Evolutionary conservation across 164 flowering plant genomes (phyloP).

Genomic region (Dillenia suffruticosa): DNA sequence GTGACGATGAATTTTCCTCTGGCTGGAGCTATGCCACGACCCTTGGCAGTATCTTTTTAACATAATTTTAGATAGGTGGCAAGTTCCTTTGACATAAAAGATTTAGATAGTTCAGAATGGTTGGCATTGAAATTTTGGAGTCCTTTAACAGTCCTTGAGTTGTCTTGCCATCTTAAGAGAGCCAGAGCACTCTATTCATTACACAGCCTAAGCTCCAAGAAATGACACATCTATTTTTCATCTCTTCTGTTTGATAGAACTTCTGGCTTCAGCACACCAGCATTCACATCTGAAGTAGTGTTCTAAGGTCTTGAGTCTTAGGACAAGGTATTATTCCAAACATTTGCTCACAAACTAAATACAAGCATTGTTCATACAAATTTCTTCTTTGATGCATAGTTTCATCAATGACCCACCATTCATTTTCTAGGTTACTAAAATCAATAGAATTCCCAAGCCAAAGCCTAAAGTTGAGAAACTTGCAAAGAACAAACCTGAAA

Average conservation of each 20-base stretch:
- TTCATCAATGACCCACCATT: not conserved
- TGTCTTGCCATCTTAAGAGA: too few species aligned
- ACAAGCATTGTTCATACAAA: not conserved
- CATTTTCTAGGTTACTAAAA: conserved; percentile 48
- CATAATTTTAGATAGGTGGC: too few species aligned
- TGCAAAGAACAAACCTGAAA: conserved; percentile 50
- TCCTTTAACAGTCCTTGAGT: too few species aligned
- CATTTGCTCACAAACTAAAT: not conserved
- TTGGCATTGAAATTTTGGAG: too few species aligned
- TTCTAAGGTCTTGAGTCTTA: conserved; percentile 53
- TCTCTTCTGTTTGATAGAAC: conserved; percentile 36
- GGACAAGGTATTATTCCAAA: conserved; percentile 54
- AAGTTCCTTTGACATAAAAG: too few species aligned
- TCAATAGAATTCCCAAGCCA: conserved; percentile 87
- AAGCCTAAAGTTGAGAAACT: conserved; percentile 89
- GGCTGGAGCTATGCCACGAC: too few species aligned
- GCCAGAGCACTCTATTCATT: too few species aligned
- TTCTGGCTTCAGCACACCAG: conserved; percentile 55
- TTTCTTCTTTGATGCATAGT: not conserved
- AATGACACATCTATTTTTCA: not conserved
- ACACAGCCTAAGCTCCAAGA: too few species aligned
- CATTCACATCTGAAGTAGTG: conserved; percentile 77
- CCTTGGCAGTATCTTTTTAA: too few species aligned
- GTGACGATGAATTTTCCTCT: too few species aligned
- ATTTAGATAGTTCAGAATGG: too few species aligned